Conservation (phyloP, 495 filamentous ascomycete genomes). For the Usnea hakonensis region DNA sequence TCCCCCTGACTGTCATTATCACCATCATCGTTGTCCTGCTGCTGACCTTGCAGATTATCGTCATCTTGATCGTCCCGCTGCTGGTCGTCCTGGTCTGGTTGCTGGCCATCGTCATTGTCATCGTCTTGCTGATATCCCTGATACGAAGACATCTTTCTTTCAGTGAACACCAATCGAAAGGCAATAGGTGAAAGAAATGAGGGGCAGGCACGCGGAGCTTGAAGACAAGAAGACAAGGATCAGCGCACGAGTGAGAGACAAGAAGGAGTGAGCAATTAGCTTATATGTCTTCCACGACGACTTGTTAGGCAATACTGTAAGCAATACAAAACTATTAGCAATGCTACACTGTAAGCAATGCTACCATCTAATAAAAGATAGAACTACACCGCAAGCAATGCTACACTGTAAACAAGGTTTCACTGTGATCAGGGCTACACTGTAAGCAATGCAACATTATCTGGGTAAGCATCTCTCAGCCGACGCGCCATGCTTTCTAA, state of each 20-base stretch:
- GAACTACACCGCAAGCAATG: no score
- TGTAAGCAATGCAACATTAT: neutral
- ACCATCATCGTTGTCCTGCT: neutral
- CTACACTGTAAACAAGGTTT: no score
- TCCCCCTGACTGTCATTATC: neutral
- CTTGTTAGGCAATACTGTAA: neutral
- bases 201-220: neutral
- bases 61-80: constrained; percentile 2
- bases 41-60: neutral
- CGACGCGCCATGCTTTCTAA: neutral
- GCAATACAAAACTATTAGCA: neutral
- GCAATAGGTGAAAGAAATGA: neutral
- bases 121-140: constrained; percentile 2
- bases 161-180: neutral
- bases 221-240: neutral
- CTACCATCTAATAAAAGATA: no score
- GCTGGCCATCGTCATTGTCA: neutral
- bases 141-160: neutral
- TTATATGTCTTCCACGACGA: neutral
- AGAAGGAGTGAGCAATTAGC: neutral
- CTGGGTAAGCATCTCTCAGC: neutral
- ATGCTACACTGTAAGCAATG: neutral
- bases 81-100: neutral
- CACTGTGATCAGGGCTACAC: no score
- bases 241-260: neutral